Evolutionary conservation across 805 yeast genomes (phyloP).

Genomic region (Schwanniomyces occidentalis): DNA sequence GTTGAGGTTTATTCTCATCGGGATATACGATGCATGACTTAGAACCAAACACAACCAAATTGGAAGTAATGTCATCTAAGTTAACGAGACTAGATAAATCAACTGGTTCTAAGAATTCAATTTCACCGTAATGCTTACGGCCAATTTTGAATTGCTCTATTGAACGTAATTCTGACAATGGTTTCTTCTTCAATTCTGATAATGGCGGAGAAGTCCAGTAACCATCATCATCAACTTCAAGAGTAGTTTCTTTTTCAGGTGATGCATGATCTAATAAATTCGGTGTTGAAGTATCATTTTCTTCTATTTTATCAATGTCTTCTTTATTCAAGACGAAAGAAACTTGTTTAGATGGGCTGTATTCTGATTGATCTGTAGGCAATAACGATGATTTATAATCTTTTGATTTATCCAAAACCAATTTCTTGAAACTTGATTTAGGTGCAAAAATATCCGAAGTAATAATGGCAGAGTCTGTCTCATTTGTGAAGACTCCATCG

Average conservation of each 20-base stretch:
- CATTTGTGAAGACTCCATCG: slow-evolving; percentile 33
- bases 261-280: slow-evolving; percentile 4
- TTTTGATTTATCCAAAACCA: slow-evolving; percentile 51
- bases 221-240: slow-evolving; percentile 63
- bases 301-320: slow-evolving; percentile 1
- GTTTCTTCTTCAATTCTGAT: slow-evolving; percentile 56
- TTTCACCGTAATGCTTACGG: slow-evolving; percentile 70
- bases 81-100: slow-evolving; percentile 72
- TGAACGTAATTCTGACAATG: slow-evolving; percentile 62
- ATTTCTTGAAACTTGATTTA: slow-evolving; percentile 50
- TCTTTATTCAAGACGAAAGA: slow-evolving; percentile 14
- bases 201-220: slow-evolving; percentile 86
- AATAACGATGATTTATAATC: slow-evolving; percentile 10
- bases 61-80: slow-evolving; percentile 64
- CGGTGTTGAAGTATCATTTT: slow-evolving; percentile 13
- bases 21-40: slow-evolving; percentile 74
- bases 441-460: slow-evolving; percentile 74
- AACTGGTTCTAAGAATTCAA: slow-evolving; percentile 78
- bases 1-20: slow-evolving; percentile 55
- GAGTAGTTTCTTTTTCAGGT: slow-evolving; percentile 5
- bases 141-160: slow-evolving; percentile 75
- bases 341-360: slow-evolving; percentile 16
- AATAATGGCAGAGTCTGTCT: slow-evolving; percentile 67
- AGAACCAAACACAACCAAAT: slow-evolving; percentile 58
- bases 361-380: slow-evolving; percentile 5